Evolutionary conservation across 2,329 filamentous ascomycete genomes (phyloP).

Genomic region (Colletotrichum sp.): DNA sequence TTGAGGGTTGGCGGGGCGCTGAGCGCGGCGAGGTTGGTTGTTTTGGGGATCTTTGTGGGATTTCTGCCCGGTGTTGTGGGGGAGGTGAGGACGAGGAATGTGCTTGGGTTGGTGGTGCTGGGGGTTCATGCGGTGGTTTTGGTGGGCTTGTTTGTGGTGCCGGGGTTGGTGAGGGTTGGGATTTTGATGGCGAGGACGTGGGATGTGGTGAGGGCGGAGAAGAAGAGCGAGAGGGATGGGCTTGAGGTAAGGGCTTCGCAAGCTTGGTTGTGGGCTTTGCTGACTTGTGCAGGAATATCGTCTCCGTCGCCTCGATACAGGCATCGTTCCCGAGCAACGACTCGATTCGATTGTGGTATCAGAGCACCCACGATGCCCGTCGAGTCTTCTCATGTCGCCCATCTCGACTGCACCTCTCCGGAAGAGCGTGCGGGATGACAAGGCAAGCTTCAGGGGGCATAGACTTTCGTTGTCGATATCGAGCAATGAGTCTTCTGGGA

Average conservation of each 20-base stretch:
- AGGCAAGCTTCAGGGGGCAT: background rate
- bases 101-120: background rate
- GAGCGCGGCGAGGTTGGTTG: background rate
- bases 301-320: background rate
- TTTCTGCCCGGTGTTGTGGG: background rate
- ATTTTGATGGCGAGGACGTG: background rate
- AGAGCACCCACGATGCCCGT: background rate
- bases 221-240: background rate
- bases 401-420: background rate
- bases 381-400: background rate
- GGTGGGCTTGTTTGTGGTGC: background rate
- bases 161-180: background rate
- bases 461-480: background rate
- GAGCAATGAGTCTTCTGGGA: background rate
- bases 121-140: background rate
- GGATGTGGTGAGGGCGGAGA: background rate
- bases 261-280: background rate
- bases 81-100: background rate
- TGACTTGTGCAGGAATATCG: background rate
- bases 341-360: background rate
- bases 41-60: background rate
- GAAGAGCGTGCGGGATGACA: background rate
- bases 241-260: background rate
- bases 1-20: background rate
- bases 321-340: rapidly evolving